A percentile compares a stretch with the other conserved stretches of the same genome.
These are phyloP conservation scores for Xylaria curta DNA, from an alignment of 495 filamentous ascomycete species.

Conservation along the genomic window DNA sequence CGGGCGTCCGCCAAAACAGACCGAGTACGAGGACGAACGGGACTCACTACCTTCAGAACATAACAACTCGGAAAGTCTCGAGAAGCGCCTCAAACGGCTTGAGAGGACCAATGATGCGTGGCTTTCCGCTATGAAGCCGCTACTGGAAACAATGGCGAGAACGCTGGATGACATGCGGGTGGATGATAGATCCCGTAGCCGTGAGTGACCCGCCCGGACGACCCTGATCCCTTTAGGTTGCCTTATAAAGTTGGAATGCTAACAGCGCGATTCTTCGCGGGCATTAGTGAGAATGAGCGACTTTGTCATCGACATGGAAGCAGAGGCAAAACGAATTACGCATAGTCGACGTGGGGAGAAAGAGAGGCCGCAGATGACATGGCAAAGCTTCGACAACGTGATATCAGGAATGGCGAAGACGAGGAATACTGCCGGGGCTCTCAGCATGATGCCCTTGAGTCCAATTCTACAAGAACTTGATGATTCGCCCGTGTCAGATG, in stretches of 20 bases:
- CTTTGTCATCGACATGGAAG: constrained; percentile 25
- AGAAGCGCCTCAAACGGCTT: constrained; percentile 32
- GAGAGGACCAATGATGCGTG: constrained; percentile 35
- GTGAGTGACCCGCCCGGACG: constrained; percentile 9
- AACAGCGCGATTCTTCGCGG: not conserved
- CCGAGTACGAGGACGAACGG: not conserved
- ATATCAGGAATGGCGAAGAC: not conserved
- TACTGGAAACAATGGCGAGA: constrained; percentile 33
- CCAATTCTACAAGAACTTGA: constrained; percentile 16
- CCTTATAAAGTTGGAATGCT: not conserved
- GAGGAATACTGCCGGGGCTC: not conserved
- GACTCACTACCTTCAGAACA: constrained; percentile 7
- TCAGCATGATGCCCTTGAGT: not conserved
- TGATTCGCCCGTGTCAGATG: not conserved
- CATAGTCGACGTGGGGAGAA: not conserved
- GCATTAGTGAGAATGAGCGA: constrained; percentile 26
- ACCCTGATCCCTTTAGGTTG: not conserved
- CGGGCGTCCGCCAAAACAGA: constrained; percentile 11
- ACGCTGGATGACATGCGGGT: constrained; percentile 33
- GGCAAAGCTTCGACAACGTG: not conserved
- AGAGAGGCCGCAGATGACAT: not conserved
- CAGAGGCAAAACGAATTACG: constrained; percentile 18
- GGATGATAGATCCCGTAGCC: constrained; percentile 26
- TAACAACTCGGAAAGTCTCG: constrained; percentile 28
- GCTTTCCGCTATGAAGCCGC: constrained; percentile 30